Percentiles rank a stretch among this genome's conserved stretches.
These are phyloP conservation scores for Cercospora canescens DNA, from an alignment of 2,329 filamentous ascomycete genomes.

Conservation along the genomic window DNA sequence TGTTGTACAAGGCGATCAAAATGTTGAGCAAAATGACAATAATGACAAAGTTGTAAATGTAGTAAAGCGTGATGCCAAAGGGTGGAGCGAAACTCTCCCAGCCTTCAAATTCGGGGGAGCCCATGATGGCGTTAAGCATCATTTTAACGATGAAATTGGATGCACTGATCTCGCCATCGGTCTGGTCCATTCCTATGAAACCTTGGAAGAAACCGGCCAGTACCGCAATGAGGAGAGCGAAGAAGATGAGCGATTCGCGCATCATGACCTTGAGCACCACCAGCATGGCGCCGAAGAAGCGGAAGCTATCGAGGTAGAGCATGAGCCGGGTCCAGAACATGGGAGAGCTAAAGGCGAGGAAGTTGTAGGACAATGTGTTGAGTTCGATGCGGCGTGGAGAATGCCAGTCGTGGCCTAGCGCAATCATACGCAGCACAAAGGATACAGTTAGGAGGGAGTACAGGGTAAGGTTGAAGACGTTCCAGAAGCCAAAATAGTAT, in stretches of 20 bases:
- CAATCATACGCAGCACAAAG: constrained; percentile 76
- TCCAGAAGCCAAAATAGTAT: constrained; percentile 94
- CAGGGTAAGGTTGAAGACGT: constrained; percentile 83
- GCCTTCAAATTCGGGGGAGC: constrained; percentile 82
- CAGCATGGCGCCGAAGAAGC: constrained; percentile 97
- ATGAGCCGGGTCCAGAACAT: constrained; percentile 96
- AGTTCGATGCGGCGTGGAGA: constrained; percentile 57
- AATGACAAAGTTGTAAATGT: constrained; percentile 95
- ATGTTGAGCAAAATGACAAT: constrained; percentile 96
- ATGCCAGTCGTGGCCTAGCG: constrained; percentile 61
- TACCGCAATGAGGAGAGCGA: constrained; percentile 82
- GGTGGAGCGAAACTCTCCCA: constrained; percentile 91
- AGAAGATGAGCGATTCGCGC: constrained; percentile 84
- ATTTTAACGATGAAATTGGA: constrained; percentile 73
- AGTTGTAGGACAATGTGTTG: constrained; percentile 87
- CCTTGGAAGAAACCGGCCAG: constrained; percentile 87
- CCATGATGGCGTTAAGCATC: constrained; percentile 89
- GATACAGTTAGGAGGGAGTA: constrained; percentile 79
- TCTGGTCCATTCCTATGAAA: constrained; percentile 86
- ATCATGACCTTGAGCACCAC: constrained; percentile 81
- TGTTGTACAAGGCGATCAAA: constrained; percentile 95
- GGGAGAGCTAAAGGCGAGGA: constrained; percentile 87
- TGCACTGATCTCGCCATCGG: constrained; percentile 65
- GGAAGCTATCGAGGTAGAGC: constrained; percentile 87
- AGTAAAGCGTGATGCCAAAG: constrained; percentile 93